phyloP scores from a whole-genome alignment of 164 flowering plant genomes.

The Litsea cubeba region DNA sequence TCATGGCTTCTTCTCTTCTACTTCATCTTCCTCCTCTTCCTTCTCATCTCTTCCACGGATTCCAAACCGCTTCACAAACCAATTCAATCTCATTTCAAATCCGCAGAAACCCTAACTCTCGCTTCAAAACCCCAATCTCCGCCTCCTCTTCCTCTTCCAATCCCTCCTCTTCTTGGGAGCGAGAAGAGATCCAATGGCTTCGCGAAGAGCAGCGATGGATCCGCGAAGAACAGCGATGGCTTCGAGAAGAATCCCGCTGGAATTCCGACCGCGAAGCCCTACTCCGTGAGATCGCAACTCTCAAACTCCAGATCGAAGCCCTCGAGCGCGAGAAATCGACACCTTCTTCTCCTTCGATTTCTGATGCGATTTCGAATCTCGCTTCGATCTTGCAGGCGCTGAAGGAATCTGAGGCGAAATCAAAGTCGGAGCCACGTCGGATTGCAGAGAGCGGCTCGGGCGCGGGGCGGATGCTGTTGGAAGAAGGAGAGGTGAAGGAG shows the following conservation, averaged over 20 bases:
- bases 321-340: constrained; percentile 26
- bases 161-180: constrained; percentile 16
- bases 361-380: constrained; percentile 31
- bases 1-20: constrained; percentile 3
- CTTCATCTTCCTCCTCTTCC: constrained; percentile 5
- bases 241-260: constrained; percentile 72
- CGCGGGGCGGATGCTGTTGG: constrained; percentile 35
- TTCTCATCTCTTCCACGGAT: neutral
- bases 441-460: constrained; percentile 48
- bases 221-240: constrained; percentile 86
- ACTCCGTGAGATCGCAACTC: constrained; percentile 39
- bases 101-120: neutral
- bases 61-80: neutral
- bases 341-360: constrained; percentile 20
- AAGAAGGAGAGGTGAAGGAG: constrained; percentile 25
- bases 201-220: constrained; percentile 66
- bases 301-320: constrained; percentile 46
- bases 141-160: constrained; percentile 9
- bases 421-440: constrained; percentile 17
- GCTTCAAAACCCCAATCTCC: neutral
- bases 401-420: constrained; percentile 32
- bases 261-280: constrained; percentile 56
- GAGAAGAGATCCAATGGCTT: constrained; percentile 29
- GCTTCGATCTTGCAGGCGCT: constrained; percentile 32
- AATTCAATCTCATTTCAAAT: neutral